Percentiles rank a stretch among this genome's conserved stretches.
phyloP scores from a whole-genome alignment of 2,329 filamentous ascomycete genomes.

The Penicillium sclerotiorum region DNA sequence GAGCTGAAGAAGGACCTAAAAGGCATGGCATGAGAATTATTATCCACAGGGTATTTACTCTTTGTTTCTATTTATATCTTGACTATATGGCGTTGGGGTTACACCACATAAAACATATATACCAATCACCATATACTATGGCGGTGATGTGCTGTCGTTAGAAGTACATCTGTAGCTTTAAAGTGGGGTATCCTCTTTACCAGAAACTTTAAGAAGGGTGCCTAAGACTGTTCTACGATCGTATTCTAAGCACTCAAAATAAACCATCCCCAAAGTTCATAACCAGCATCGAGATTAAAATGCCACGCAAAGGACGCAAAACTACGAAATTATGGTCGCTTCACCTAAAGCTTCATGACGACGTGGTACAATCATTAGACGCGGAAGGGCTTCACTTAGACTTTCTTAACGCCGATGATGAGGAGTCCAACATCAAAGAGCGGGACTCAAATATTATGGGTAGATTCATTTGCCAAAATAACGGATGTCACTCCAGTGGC shows the following conservation, averaged over 20 bases:
- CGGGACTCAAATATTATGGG: constrained; percentile 15
- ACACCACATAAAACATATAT: constrained; percentile 10
- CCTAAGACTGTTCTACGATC: constrained; percentile 12
- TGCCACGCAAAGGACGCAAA: constrained; percentile 17
- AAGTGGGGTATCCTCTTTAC: constrained; percentile 11
- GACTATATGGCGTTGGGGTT: constrained; percentile 2
- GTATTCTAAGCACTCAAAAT: constrained; percentile 2
- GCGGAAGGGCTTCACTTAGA: constrained; percentile 18
- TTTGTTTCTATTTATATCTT: too few relatives aligned
- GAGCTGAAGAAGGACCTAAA: too few relatives aligned
- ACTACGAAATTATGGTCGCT: constrained; percentile 15
- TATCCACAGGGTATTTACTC: too few relatives aligned
- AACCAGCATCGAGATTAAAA: constrained; percentile 7
- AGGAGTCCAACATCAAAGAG: constrained; percentile 13
- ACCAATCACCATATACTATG: constrained; percentile 11
- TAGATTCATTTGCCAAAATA: constrained; percentile 17
- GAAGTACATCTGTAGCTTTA: constrained; percentile 8
- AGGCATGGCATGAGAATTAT: too few relatives aligned
- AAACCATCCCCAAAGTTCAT: constrained; percentile 10
- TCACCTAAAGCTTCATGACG: constrained; percentile 20
- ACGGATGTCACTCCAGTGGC: constrained; percentile 13
- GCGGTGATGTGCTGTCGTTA: constrained; percentile 10
- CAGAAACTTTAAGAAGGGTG: constrained; percentile 9
- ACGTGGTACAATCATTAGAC: constrained; percentile 18
- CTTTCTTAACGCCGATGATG: constrained; percentile 16